These are phyloP conservation scores for sorghum (Sorghum bicolor) DNA, from an alignment of 176 grass and related monocot species.

Conservation along the genomic window DNA sequence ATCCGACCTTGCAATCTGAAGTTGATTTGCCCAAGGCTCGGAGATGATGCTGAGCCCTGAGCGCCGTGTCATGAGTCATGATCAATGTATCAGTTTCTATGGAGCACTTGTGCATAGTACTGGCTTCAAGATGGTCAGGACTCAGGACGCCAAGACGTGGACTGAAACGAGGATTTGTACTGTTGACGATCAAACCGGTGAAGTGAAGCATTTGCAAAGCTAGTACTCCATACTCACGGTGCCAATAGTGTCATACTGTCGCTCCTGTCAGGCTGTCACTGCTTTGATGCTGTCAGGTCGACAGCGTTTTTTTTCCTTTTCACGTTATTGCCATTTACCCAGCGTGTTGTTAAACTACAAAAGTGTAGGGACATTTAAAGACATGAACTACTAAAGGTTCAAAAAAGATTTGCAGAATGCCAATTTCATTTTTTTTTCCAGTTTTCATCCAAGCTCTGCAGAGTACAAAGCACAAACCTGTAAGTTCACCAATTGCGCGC, in stretches of 20 bases:
- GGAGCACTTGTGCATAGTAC: background rate
- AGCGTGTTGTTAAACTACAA: background rate
- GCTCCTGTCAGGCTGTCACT: background rate
- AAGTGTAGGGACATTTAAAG: background rate
- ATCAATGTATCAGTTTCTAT: background rate
- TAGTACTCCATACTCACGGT: too few species aligned
- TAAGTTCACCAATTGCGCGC: background rate
- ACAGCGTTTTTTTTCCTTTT: background rate
- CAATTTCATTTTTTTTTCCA: background rate
- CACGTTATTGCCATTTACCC: background rate
- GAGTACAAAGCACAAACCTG: background rate
- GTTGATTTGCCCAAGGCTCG: too few species aligned
- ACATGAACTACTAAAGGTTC: background rate
- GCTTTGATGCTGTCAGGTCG: background rate
- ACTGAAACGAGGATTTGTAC: background rate
- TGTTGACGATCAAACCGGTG: background rate
- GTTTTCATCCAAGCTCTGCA: background rate
- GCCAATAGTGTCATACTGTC: background rate
- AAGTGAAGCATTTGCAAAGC: background rate
- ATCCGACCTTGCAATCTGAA: too few species aligned
- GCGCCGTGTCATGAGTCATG: too few species aligned
- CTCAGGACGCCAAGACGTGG: background rate
- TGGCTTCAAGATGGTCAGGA: background rate
- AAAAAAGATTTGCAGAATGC: background rate
- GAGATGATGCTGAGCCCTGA: background rate